Evolutionary conservation across 2,329 filamentous ascomycete genomes (phyloP), one percentile per base, ranked within the genome.

Genomic region (Botrytis byssoidea): DNA sequence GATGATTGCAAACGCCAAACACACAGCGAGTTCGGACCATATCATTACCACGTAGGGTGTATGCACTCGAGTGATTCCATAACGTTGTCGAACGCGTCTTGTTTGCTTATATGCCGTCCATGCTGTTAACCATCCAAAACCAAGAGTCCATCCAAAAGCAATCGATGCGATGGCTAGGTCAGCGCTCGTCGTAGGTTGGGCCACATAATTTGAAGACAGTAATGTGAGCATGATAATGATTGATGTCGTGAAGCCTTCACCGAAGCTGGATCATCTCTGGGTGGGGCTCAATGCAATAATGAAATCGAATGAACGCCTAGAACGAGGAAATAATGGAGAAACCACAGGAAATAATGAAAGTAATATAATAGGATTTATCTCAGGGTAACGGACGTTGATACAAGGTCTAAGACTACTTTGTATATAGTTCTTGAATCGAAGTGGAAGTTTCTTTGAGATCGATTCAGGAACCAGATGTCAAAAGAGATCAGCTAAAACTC

Each of bases 11-110:
- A 85, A 83, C 14, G 77, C 75, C 0, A 84, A 37, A 69, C 83
- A 85, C 18, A 83, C 83, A 1, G 80, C 6, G 7, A 85, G 82
- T 71, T 86, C 84, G 25, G 82, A 79, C 85, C 85, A 86, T 44
- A 72, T 67, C 70, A 72, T 72, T 9, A 72, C 40, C 9, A 72
- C 63, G 20, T 72, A 85, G 7, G 79, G 76, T 32, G 80, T 83
- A 55, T 82, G 77, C 18, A 79, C 79, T 42, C 70, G 74, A n/a
- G 76, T 74, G 40, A 70, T 61, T 25, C 79, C 77, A 73, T 81
- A 81, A 63, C 81, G 79, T 48, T 77, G 79, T 73, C 78, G 80
- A 68, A 81, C 80, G 37, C 76, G 73, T 59, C 77, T 76, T 4
- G 83, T 83, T 74, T 85, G 84, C 71, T 79, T 79, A 37, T 78